Percentiles rank a stretch among this genome's conserved stretches.
Conservation (phyloP, 768 basidiomycete genomes). For the Cystobasidium onofrii region DNA sequence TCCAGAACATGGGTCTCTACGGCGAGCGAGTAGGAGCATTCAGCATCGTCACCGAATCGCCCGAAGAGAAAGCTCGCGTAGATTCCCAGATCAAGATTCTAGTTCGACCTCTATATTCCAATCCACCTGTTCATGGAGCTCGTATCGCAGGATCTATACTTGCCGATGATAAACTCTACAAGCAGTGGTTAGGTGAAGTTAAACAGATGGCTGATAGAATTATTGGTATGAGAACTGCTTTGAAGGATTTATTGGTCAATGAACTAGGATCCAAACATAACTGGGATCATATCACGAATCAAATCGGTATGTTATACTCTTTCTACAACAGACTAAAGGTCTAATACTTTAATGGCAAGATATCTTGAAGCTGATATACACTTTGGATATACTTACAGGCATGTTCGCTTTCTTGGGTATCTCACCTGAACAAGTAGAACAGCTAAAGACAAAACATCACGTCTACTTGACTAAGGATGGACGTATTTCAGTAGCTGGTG, state of each 20-base stretch:
- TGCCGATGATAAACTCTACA: slow-evolving; percentile 62
- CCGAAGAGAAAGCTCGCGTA: slow-evolving; percentile 63
- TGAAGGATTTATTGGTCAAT: slow-evolving; percentile 64
- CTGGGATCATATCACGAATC: slow-evolving; percentile 91
- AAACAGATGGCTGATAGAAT: slow-evolving; percentile 86
- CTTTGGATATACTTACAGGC: too few relatives aligned
- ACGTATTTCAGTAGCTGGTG: slow-evolving; percentile 41
- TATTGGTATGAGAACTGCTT: slow-evolving; percentile 76
- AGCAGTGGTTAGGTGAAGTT: slow-evolving; percentile 75
- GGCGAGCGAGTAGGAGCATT: slow-evolving; percentile 91
- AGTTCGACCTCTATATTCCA: slow-evolving; percentile 95
- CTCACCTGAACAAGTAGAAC: slow-evolving; percentile 42
- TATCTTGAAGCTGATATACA: too few relatives aligned
- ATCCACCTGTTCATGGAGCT: slow-evolving; percentile 84
- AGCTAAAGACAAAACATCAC: slow-evolving; percentile 40
- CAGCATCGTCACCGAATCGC: slow-evolving; percentile 62
- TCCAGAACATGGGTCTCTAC: slow-evolving; percentile 87
- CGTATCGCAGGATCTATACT: slow-evolving; percentile 80
- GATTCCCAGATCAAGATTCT: slow-evolving; percentile 56
- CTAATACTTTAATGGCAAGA: too few relatives aligned
- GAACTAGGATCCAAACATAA: slow-evolving; percentile 78
- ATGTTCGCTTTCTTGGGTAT: slow-evolving; percentile 40
- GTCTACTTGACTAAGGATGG: slow-evolving; percentile 41
- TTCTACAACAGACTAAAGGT: too few relatives aligned
- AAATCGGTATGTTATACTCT: slow-evolving; percentile 99